Evolutionary conservation across 148 eudicot species (phyloP).

Genomic region (Suaeda aralocaspica): DNA sequence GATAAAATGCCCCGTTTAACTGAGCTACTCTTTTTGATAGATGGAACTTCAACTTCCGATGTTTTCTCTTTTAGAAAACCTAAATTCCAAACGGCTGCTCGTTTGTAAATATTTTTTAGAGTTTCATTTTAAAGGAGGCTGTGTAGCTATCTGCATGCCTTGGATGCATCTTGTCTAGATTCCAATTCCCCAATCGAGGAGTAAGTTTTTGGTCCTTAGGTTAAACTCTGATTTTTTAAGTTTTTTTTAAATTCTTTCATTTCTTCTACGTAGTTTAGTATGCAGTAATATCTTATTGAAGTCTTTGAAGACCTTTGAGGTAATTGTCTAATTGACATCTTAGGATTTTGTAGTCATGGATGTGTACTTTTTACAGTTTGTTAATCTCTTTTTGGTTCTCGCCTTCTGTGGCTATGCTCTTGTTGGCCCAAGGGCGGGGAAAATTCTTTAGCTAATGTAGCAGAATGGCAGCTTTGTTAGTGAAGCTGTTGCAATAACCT

Average conservation of each 20-base stretch:
- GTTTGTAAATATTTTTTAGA: constrained; percentile 21
- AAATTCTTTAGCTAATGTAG: not conserved
- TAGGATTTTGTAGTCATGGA: not conserved
- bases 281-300: not conserved
- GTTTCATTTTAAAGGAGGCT: constrained; percentile 3
- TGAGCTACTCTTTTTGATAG: constrained; percentile 6
- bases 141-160: constrained; percentile 20
- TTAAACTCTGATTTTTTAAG: not conserved
- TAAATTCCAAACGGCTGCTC: constrained; percentile 7
- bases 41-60: constrained; percentile 12
- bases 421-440: constrained; percentile 7
- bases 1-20: not conserved
- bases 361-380: not conserved
- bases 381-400: not conserved
- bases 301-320: not conserved
- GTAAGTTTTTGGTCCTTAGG: not conserved
- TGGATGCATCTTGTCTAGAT: constrained; percentile 10
- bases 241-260: not conserved
- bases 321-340: not conserved
- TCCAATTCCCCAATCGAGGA: constrained; percentile 13
- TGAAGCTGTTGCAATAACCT: not conserved
- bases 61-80: not conserved
- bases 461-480: not conserved
- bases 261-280: not conserved
- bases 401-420: constrained; percentile 1